Base-by-base conservation (phyloP, 2,329 filamentous ascomycete species). In the Cladosporium sp. region DNA sequence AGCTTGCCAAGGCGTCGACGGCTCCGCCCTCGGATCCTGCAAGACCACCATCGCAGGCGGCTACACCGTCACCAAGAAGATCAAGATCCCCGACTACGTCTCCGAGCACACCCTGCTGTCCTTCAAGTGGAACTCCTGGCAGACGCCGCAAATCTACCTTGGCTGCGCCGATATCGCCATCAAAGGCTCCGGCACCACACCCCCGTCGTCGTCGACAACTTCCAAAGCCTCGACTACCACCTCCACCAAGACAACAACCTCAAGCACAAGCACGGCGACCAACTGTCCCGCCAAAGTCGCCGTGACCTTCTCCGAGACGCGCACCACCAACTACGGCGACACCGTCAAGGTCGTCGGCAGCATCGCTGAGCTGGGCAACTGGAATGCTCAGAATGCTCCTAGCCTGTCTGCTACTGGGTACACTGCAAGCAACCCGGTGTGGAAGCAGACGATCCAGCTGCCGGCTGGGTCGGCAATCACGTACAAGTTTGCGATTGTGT, bases 31-130 rank as follows among this genome's bases (percentile, higher is more conserved):
- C 2, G 52, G 52, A 10, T 55, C 52, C n/a, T 55, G 52, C 28
- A 55, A 55, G 30, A 55, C 52, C 52, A 55, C 52, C 18, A 55
- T 55, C 52, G 52, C 52, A 30, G 52, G 52, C 8, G 52, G 52
- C 14, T 55, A 55, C 28, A 55, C 52, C 12, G 52, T 55, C 14
- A 55, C 28, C 52, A 55, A 55, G 52, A 55, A 55, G 18, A 55
- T 55, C 52, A 55, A 55, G 18, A 55, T 55, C 18, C 52, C 52
- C 8, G 52, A 55, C 52, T 55, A 55, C 28, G 30, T 55, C 52
- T 55, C 52, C 26, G 52, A 55, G 18, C 52, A 55, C 52, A 55
- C 52, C 1, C 6, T 55, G 11, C 52, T 55, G 2, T 55, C 52
- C 2, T 55, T 30, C 26, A 55, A 55, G 28, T 55, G 52, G 52